Conservation (phyloP, 108 stramenopile genomes). For the Thalassiosira profunda region DNA sequence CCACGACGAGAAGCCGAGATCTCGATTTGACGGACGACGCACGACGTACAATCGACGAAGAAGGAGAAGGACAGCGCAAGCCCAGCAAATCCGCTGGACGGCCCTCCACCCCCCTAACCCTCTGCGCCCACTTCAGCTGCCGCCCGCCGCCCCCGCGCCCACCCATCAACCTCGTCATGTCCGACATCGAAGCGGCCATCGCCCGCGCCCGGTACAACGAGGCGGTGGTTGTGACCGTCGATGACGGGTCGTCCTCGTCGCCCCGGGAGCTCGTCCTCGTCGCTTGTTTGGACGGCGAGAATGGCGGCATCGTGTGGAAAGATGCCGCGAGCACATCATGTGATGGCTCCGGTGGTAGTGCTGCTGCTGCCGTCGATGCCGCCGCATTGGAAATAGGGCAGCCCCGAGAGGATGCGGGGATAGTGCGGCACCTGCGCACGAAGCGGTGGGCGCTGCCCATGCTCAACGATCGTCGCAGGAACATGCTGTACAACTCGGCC, state of each 20-base stretch:
- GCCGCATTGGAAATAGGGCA: not conserved
- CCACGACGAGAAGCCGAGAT: no score
- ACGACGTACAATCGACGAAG: no score
- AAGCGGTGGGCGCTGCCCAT: conserved; percentile 90
- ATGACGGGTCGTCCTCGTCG: not conserved
- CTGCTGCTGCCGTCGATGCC: conserved; percentile 1
- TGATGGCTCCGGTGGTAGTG: not conserved
- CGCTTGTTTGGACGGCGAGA: conserved; percentile 61
- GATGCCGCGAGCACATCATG: conserved; percentile 10
- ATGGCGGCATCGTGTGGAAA: conserved; percentile 83
- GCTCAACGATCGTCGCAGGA: conserved; percentile 81
- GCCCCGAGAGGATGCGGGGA: conserved; percentile 31
- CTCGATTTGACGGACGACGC: no score
- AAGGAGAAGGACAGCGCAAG: no score
- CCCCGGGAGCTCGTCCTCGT: conserved; percentile 57
- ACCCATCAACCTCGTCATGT: not conserved
- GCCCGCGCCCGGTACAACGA: conserved; percentile 70
- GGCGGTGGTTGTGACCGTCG: conserved; percentile 53
- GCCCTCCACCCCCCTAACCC: no score
- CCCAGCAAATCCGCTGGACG: no score
- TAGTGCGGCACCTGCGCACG: conserved; percentile 67
- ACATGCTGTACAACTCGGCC: conserved; percentile 64
- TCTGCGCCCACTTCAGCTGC: no score
- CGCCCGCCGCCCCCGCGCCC: not conserved
- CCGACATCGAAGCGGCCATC: conserved; percentile 36